Evolutionary conservation across 2,329 filamentous ascomycete genomes (phyloP).

Genomic region (Diaporthe sp.): DNA sequence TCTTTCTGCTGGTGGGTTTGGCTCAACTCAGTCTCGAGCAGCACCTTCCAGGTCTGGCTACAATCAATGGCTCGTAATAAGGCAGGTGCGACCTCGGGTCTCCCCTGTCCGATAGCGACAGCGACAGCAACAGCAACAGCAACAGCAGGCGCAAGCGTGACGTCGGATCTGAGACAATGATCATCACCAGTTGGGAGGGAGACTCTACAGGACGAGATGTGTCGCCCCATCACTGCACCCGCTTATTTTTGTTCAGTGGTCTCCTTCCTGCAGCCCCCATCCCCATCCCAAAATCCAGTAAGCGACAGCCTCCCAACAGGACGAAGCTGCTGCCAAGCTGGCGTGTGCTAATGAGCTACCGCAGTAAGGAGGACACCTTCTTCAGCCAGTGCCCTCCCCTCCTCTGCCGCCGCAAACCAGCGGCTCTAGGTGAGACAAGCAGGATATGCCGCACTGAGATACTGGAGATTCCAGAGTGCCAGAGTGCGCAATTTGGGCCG

Average conservation of each 20-base stretch:
- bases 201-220: background rate
- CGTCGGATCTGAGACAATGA: conserved; percentile 19
- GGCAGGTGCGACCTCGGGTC: background rate
- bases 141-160: conserved; percentile 9
- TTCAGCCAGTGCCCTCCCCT: background rate
- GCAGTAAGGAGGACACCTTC: background rate
- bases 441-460: background rate
- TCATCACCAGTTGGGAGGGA: background rate
- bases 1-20: background rate
- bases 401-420: background rate
- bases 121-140: background rate
- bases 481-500: conserved; percentile 10
- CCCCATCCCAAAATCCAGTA: background rate
- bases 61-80: background rate
- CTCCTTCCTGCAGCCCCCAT: background rate
- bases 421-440: conserved; percentile 7
- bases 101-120: background rate
- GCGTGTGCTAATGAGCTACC: background rate
- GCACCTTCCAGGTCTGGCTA: background rate
- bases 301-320: conserved; percentile 9
- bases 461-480: background rate
- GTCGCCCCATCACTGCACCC: background rate
- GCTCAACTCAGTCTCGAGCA: background rate
- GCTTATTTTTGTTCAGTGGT: background rate
- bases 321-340: conserved; percentile 13